phyloP scores from a whole-genome alignment of 2,329 filamentous ascomycete species.

The Xylariaceae sp. region DNA sequence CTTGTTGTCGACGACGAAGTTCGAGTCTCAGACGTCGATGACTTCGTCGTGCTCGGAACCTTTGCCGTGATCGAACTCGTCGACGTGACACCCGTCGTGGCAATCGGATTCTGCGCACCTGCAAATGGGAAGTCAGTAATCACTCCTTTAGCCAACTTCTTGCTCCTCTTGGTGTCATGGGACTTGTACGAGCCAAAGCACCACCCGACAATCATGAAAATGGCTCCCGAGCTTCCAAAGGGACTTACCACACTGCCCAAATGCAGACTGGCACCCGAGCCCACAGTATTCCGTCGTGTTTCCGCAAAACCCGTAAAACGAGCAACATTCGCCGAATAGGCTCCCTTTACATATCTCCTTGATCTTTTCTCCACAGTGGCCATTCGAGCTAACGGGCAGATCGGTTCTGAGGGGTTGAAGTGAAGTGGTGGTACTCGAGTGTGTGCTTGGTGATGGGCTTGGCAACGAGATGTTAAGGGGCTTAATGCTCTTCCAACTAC shows the following conservation, averaged over 20 bases:
- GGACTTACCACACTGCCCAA: slow-evolving; percentile 1
- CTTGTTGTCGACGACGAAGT: too few species aligned
- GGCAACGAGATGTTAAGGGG: slow-evolving; percentile 6
- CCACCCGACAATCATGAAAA: too few species aligned
- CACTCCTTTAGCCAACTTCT: too few species aligned
- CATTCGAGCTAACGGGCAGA: slow-evolving; percentile 11
- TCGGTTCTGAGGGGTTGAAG: slow-evolving; percentile 6
- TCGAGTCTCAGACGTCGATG: too few species aligned
- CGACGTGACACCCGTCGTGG: slow-evolving; percentile 7
- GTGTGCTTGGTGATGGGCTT: slow-evolving; percentile 1
- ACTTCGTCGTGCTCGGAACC: background rate
- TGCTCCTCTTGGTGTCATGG: too few species aligned
- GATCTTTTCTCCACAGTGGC: slow-evolving; percentile 4
- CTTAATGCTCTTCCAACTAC: slow-evolving; percentile 14
- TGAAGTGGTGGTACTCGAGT: slow-evolving; percentile 1
- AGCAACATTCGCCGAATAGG: slow-evolving; percentile 14
- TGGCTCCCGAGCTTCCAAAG: too few species aligned
- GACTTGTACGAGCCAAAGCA: too few species aligned
- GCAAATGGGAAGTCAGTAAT: too few species aligned
- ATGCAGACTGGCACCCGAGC: slow-evolving; percentile 9
- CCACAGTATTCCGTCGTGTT: slow-evolving; percentile 15
- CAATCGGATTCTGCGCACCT: slow-evolving; percentile 8
- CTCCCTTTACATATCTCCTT: slow-evolving; percentile 9
- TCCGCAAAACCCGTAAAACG: slow-evolving; percentile 12
- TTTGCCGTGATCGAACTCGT: background rate